Conservation (phyloP, 164 flowering plant species). For the Saururus chinensis region DNA sequence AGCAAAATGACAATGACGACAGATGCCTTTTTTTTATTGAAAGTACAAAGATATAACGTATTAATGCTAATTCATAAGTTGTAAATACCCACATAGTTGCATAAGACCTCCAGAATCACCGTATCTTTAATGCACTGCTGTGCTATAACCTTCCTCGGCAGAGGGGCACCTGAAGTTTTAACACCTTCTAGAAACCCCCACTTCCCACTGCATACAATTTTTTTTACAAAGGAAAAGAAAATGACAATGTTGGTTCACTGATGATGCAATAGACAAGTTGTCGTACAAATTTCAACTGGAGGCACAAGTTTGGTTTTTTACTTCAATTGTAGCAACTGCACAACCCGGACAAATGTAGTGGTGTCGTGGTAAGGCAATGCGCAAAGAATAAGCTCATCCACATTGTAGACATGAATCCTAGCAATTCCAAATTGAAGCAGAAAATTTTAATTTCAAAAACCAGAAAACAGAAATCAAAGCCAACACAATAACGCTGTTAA, state of each 20-base stretch:
- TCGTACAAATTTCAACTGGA: not conserved
- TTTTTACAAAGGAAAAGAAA: not conserved
- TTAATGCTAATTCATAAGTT: no score
- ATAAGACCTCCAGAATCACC: constrained; percentile 65
- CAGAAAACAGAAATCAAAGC: no score
- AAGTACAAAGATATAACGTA: no score
- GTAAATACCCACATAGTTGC: constrained; percentile 54
- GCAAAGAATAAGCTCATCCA: constrained; percentile 69
- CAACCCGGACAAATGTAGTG: constrained; percentile 68
- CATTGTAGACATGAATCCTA: constrained; percentile 75
- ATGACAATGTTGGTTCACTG: not conserved
- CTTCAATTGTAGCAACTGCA: constrained; percentile 61
- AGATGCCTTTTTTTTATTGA: not conserved
- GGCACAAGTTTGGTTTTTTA: constrained; percentile 13
- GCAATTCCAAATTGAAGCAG: no score
- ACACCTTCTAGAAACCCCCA: constrained; percentile 93
- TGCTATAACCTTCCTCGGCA: constrained; percentile 75
- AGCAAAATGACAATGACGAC: not conserved
- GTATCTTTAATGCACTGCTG: constrained; percentile 76
- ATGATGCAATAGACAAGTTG: no score
- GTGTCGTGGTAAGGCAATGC: constrained; percentile 90
- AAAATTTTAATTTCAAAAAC: no score
- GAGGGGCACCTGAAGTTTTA: constrained; percentile 80
- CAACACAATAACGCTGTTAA: no score
- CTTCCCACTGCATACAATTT: constrained; percentile 30